Evolutionary conservation across 1,284 basidiomycete genomes (phyloP).

Genomic region (Meira miltonrushii): DNA sequence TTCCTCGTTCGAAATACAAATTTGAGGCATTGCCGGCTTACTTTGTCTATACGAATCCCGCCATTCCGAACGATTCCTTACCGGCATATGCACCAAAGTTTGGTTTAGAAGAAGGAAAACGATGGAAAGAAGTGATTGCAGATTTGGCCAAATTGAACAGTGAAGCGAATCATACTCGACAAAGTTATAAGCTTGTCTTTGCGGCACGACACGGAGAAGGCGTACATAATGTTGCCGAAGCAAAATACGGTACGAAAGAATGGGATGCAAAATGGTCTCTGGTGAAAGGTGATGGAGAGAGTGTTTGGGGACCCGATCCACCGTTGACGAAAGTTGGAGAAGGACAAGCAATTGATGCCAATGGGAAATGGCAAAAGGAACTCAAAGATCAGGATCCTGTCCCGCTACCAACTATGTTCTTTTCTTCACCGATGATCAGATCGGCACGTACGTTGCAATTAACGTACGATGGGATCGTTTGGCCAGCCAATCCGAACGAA

Average conservation of each 20-base stretch:
- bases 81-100: constrained; percentile 12
- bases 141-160: constrained; percentile 1
- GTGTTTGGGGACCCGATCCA: constrained; percentile 16
- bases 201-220: constrained; percentile 17
- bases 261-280: constrained; percentile 18
- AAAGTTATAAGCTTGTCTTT: constrained; percentile 14
- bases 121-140: constrained; percentile 1
- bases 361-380: constrained; percentile 5
- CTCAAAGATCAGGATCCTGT: constrained; percentile 4
- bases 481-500: not conserved
- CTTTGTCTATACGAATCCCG: constrained; percentile 10
- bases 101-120: constrained; percentile 4
- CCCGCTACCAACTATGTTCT: constrained; percentile 12
- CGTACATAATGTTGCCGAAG: constrained; percentile 16
- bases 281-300: constrained; percentile 14
- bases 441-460: constrained; percentile 10
- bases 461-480: constrained; percentile 10
- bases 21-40: constrained; percentile 5
- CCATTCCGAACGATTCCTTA: not conserved
- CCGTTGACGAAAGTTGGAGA: constrained; percentile 11
- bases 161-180: not conserved
- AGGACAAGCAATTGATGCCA: constrained; percentile 7
- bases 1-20: not conserved
- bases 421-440: constrained; percentile 12
- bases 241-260: constrained; percentile 15